Evolutionary conservation across 2,329 filamentous ascomycete genomes (phyloP).

Genomic region (Fusarium bulbicola): DNA sequence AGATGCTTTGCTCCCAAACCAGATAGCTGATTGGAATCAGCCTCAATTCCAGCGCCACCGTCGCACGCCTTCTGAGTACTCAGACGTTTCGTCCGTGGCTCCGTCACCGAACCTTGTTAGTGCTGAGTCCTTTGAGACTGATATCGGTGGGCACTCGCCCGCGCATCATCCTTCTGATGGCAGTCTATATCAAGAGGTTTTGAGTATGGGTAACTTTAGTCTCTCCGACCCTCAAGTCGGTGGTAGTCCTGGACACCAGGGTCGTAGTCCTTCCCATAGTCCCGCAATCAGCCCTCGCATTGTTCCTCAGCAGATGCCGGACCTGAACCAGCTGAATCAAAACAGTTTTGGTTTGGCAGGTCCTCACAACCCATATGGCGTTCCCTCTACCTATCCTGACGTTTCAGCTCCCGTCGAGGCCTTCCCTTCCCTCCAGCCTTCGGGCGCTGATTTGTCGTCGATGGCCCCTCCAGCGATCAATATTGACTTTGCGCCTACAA

Average conservation of each 20-base stretch:
- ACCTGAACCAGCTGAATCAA: conserved; percentile 61
- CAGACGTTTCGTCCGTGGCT: conserved; percentile 86
- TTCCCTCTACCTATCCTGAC: conserved; percentile 47
- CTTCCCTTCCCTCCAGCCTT: conserved; percentile 62
- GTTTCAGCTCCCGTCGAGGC: conserved; percentile 55
- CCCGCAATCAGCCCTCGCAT: conserved; percentile 72
- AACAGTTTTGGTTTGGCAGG: conserved; percentile 55
- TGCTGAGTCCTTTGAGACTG: conserved; percentile 81
- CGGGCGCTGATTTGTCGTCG: conserved; percentile 66
- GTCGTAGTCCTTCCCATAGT: conserved; percentile 82
- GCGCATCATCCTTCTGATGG: conserved; percentile 79
- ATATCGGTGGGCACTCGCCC: conserved; percentile 78
- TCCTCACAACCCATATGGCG: conserved; percentile 52
- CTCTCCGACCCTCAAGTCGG: conserved; percentile 75
- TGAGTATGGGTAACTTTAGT: conserved; percentile 82
- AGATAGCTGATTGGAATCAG: conserved; percentile 62
- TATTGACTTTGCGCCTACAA: conserved; percentile 89
- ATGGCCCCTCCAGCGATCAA: conserved; percentile 96
- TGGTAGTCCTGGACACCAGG: conserved; percentile 72
- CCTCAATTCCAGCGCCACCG: conserved; percentile 82
- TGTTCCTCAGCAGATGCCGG: conserved; percentile 64
- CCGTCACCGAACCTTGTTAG: conserved; percentile 84
- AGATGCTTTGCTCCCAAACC: conserved; percentile 63
- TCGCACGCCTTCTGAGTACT: conserved; percentile 88
- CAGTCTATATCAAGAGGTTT: conserved; percentile 77